Conservation (phyloP, 2,329 filamentous ascomycete genomes). For the Fusarium sp. region DNA sequence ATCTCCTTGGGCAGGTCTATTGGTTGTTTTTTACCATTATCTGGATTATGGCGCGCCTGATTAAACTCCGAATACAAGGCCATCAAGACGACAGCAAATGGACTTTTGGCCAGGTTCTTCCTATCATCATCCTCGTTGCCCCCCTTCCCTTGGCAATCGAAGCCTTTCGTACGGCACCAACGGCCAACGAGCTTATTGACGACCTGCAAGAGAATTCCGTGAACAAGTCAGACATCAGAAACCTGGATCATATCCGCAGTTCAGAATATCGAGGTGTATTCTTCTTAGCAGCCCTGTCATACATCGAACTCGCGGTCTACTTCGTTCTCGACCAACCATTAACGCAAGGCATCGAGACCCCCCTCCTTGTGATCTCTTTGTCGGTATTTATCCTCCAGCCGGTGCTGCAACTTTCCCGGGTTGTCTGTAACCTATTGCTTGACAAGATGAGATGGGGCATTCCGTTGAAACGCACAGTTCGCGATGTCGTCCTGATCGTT, state of each 20-base stretch:
- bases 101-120: conserved; percentile 6
- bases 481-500: accelerated
- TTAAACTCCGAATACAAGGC: accelerated
- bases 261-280: neutral
- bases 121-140: neutral
- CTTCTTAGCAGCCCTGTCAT: neutral
- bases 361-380: too few species aligned
- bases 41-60: neutral
- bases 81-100: neutral
- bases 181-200: neutral
- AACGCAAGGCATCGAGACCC: neutral
- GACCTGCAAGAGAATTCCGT: too few species aligned
- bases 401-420: accelerated
- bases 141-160: neutral
- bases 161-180: too few species aligned
- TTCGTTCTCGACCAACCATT: neutral
- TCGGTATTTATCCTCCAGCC: neutral
- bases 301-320: neutral
- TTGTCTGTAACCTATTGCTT: neutral
- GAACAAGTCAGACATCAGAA: neutral
- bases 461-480: neutral
- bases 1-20: neutral
- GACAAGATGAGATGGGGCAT: accelerated
- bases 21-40: neutral
- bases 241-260: neutral